Base-by-base conservation (phyloP, 768 basidiomycete species). In the Boletus tylopilopsis region DNA sequence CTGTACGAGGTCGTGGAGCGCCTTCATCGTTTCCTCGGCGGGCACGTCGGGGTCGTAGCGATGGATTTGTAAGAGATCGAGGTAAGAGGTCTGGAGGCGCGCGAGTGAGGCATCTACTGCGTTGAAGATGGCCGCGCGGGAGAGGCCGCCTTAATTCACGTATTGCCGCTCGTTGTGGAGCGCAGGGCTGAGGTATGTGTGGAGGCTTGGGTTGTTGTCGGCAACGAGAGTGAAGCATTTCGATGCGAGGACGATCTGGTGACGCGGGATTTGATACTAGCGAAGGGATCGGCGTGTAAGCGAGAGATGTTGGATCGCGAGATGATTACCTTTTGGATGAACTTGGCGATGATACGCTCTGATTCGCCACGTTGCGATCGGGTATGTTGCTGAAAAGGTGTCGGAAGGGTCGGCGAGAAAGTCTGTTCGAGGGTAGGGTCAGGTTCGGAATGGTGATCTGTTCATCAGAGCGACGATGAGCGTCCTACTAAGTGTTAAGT, bases 331-430 rank as follows among this genome's bases (percentile, higher is more conserved):
- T n/a, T n/a, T n/a, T n/a, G n/a, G n/a, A n/a, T n/a, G n/a, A n/a
- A n/a, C n/a, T n/a, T n/a, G n/a, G n/a, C n/a, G n/a, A n/a, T n/a
- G n/a, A n/a, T n/a, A n/a, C n/a, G n/a, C n/a, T n/a, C n/a, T n/a
- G n/a, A n/a, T n/a, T n/a, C n/a, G n/a, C 90, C 90, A 94, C 0
- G 90, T 94, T 36, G 84, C 80, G 41, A 90, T 90, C 23, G 93
- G 74, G 62, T 90, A 92, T 48, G 86, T 84, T 0, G 74, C 74
- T 2, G 85, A 64, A 55, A 90, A 82, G 0, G 85, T 81, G 59
- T 94, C 90, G 11, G 77, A 74, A 2, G 84, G 79, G 54, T 91
- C 89, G 0, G 74, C 67, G 0, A 87, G 84, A 35, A 74, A 77
- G 60, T 88, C 87, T 85, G 59, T 10, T 30, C 12, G n/a, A n/a